Base-by-base conservation (phyloP, 2,329 filamentous ascomycete species). In the Sporothrix humicola region DNA sequence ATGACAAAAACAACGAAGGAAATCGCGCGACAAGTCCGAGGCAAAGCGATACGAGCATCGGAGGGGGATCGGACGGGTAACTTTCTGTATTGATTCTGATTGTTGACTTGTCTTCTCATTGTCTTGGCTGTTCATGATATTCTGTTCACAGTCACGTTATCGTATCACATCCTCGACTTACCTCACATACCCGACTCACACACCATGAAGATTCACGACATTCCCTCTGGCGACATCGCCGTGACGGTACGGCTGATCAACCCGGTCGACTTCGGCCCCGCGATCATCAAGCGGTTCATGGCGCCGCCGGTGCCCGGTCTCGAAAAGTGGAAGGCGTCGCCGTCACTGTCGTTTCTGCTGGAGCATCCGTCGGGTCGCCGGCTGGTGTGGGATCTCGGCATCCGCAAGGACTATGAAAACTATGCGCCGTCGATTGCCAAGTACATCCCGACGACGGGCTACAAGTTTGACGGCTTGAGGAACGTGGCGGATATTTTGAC, bases 311-410 rank as follows among this genome's bases (percentile, higher is more conserved):
- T 72, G 23, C 70, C 70, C 2, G 70, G 70, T 12, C 26, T 65
- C 15, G 70, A 65, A 6, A 15, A 48, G 56, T 71, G 46, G 58
- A 70, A 58, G 52, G 2, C 59, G 12, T 71, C 61, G 7, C 73
- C 73, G 56, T 69, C 73, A 15, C 37, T 74, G 12, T 68, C 73
- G 31, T 74, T 74, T 52, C 48, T 75, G 26, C 56, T 75, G 10
- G 61, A 73, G 46, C 73, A 73, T 26, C 71, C 74, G 50, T 74
- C 74, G 2, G 73, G 71, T 13, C 73, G 68, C 5, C 82, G 81
- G 56, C 74, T 77, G 17, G 77, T 81, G 12, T 72, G 71, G 37
- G 69, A 42, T 72, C 74, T 76, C 61, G 76, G 76, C 52, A 73
- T 59, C 44, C 72, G 74, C 50, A 73, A 73, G 68, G 74, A 76